Base-by-base conservation (phyloP, 2,329 filamentous ascomycete genomes). In the Pleomassaria siparia region DNA sequence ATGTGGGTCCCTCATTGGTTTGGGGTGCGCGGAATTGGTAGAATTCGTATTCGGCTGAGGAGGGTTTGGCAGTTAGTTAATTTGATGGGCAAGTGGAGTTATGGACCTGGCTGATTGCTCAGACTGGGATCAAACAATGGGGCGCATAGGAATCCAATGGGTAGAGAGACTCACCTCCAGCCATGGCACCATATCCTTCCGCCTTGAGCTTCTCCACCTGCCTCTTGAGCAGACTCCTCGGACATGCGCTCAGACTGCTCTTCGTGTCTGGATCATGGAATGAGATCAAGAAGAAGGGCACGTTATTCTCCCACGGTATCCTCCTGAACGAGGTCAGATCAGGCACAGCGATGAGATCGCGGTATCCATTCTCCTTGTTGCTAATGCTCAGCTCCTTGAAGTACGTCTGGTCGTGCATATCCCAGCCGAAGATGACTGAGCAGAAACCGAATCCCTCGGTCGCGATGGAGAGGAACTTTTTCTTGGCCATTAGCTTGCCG, bases 351-450 rank as follows among this genome's bases (percentile, higher is more conserved):
- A 95, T 80, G 35, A 96, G 74, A 70, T 96, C 91, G 55, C 86
- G 82, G 72, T 95, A 96, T 35, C 91, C 91, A 68, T 95, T 96
- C 63, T 89, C 86, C 58, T 88, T 88, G 74, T 95, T 96, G 73
- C 89, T 94, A 70, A 96, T 87, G 63, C 82, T 82, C 54, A 96
- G 81, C 73, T 96, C 91, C 60, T 81, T 84, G 69, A 89, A 86
- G 71, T 96, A 96, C 10, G 89, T 95, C 75, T 84, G 80, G 66
- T 96, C 91, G 72, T 96, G 91, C 89, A 96, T 95, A 72, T 96
- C 91, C 91, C 91, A 96, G 68, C 91, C 91, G 63, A 95, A 96
- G 56, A 96, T 84, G 58, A 96, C 90, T 16, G 88, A 94, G 77
- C 91, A 96, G 78, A 96, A 96, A 44, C 91, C 91, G 61, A 96